These are phyloP conservation scores for Aspergillus costaricaensis DNA, from an alignment of 2,329 filamentous ascomycete genomes.

Conservation along the genomic window DNA sequence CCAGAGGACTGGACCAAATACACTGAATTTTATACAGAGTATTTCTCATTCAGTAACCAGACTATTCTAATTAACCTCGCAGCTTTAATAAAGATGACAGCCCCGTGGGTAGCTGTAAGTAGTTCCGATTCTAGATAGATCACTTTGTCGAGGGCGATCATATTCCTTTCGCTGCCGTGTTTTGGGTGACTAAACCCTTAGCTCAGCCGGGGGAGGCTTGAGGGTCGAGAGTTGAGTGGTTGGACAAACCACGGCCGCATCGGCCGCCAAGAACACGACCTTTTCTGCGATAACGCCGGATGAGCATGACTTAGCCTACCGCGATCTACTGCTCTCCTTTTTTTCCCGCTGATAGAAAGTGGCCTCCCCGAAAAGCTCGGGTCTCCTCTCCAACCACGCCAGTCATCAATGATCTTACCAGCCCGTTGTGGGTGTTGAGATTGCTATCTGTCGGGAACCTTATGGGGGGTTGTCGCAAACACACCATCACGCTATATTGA, in stretches of 20 bases:
- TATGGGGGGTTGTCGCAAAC: slow-evolving; percentile 26
- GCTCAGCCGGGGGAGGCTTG: neutral
- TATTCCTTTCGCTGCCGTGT: neutral
- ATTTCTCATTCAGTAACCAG: too few species aligned
- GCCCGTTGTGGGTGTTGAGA: neutral
- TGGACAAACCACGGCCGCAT: neutral
- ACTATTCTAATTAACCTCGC: too few species aligned
- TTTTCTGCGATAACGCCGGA: slow-evolving; percentile 2
- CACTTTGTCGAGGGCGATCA: neutral
- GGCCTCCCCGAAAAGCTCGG: neutral
- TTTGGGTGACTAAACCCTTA: neutral
- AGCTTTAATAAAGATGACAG: too few species aligned
- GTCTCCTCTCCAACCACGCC: neutral
- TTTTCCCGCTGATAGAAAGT: too few species aligned
- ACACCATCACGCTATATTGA: slow-evolving; percentile 23
- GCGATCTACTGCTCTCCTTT: neutral
- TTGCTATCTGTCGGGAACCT: slow-evolving; percentile 10
- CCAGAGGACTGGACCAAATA: too few species aligned
- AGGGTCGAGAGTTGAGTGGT: neutral
- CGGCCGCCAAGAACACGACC: neutral
- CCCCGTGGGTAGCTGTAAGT: too few species aligned
- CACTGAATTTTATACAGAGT: too few species aligned
- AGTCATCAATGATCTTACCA: neutral
- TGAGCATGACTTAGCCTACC: neutral
- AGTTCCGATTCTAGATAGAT: too few species aligned